phyloP scores from a whole-genome alignment of 441 rosid species.

The Pelargonium myrrhifolium region DNA sequence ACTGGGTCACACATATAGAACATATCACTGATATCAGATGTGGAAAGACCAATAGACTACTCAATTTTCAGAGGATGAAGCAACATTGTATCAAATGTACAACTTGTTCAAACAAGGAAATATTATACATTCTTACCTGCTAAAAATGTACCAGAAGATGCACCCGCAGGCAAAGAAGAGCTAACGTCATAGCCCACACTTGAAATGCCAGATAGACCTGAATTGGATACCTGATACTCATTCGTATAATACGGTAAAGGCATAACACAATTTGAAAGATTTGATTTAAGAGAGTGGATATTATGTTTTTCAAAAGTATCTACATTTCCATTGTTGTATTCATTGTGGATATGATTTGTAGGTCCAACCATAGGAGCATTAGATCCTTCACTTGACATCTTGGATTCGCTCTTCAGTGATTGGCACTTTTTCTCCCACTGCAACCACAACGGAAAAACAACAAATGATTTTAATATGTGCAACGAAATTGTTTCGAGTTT shows the following conservation, averaged over 20 bases:
- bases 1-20: slow-evolving; percentile 23
- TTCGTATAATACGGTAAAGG: slow-evolving; percentile 79
- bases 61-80: slow-evolving; percentile 8
- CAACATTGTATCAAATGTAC: neutral
- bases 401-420: slow-evolving; percentile 38
- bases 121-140: slow-evolving; percentile 27
- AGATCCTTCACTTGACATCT: slow-evolving; percentile 30
- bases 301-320: slow-evolving; percentile 38
- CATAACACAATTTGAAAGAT: slow-evolving; percentile 54
- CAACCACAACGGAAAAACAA: slow-evolving; percentile 19
- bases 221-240: slow-evolving; percentile 75
- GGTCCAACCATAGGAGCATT: slow-evolving; percentile 31
- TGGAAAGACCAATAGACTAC: slow-evolving; percentile 12
- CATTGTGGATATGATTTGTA: slow-evolving; percentile 73
- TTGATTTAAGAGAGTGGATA: slow-evolving; percentile 30
- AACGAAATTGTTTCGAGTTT: neutral
- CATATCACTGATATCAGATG: slow-evolving; percentile 10
- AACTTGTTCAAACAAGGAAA: slow-evolving; percentile 17
- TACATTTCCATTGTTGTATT: slow-evolving; percentile 36
- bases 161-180: slow-evolving; percentile 24
- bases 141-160: slow-evolving; percentile 22
- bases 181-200: slow-evolving; percentile 26
- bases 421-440: slow-evolving; percentile 77
- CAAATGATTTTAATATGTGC: neutral
- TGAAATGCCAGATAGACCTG: slow-evolving; percentile 33